A percentile compares a stretch with the other conserved stretches of the same genome.
Conservation (phyloP, 352 stramenopile genomes). For the Hyaloperonospora arabidopsidis region DNA sequence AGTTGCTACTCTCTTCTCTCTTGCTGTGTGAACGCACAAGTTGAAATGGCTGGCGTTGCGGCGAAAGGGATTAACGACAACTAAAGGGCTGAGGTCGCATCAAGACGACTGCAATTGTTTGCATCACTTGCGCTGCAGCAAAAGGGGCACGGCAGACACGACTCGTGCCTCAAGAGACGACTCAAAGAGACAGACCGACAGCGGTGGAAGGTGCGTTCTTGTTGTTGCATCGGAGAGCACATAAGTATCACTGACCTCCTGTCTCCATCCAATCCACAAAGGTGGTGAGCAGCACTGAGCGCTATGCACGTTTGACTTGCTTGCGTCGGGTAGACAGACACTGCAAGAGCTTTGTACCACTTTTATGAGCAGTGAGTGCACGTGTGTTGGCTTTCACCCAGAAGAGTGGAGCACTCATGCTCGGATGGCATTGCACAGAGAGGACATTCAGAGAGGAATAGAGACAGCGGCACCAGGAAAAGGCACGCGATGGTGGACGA, state of each 20-base stretch:
- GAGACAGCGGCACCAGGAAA: too few species aligned
- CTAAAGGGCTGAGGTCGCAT: slow-evolving; percentile 18
- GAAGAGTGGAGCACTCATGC: slow-evolving; percentile 13
- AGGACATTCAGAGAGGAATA: too few species aligned
- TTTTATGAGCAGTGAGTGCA: too few species aligned
- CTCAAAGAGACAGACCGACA: slow-evolving; percentile 19
- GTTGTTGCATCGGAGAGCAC: slow-evolving; percentile 14
- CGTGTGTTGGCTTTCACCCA: too few species aligned
- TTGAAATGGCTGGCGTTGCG: slow-evolving; percentile 21
- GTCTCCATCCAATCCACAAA: too few species aligned
- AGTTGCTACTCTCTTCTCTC: slow-evolving; percentile 7
- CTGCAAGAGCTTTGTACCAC: not conserved
- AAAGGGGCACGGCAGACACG: slow-evolving; percentile 20
- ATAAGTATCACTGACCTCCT: too few species aligned
- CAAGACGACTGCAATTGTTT: slow-evolving; percentile 23
- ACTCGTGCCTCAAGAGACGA: slow-evolving; percentile 7
- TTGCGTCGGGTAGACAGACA: too few species aligned
- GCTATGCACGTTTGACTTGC: too few species aligned
- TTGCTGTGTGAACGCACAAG: slow-evolving; percentile 10
- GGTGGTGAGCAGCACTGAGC: too few species aligned
- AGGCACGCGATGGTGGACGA: too few species aligned
- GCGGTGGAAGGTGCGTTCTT: slow-evolving; percentile 16
- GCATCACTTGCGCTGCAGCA: slow-evolving; percentile 11
- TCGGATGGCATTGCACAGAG: slow-evolving; percentile 23
- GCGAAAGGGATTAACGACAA: slow-evolving; percentile 2